These are phyloP conservation scores for Cyamopsis tetragonoloba DNA, from an alignment of 306 rosid species.

Conservation along the genomic window DNA sequence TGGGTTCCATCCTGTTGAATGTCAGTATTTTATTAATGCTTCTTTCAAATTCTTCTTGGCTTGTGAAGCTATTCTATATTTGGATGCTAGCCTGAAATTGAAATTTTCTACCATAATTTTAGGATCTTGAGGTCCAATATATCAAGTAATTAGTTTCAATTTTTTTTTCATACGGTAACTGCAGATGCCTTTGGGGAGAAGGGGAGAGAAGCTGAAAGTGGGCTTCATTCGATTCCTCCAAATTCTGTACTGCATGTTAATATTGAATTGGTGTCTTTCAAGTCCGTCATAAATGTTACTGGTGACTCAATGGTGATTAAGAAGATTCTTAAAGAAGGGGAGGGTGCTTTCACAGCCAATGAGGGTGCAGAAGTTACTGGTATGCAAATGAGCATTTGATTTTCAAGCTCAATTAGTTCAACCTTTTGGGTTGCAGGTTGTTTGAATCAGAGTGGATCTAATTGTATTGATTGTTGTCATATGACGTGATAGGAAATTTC, in stretches of 20 bases:
- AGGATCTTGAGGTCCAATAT: background rate
- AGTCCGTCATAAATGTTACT: constrained; percentile 61
- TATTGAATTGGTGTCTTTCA: constrained; percentile 61
- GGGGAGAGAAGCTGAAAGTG: constrained; percentile 39
- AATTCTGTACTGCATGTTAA: constrained; percentile 48
- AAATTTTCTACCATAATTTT: constrained; percentile 5
- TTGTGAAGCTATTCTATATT: background rate
- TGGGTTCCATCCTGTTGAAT: background rate
- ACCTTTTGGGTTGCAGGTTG: background rate
- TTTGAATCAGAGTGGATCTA: constrained; percentile 6
- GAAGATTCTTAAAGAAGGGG: constrained; percentile 65
- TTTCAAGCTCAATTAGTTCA: background rate
- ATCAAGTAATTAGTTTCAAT: constrained; percentile 20
- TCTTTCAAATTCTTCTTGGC: background rate
- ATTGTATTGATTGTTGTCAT: background rate
- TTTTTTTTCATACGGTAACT: constrained; percentile 8
- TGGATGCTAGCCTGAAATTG: constrained; percentile 9
- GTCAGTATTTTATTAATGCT: background rate
- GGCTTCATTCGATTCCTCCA: constrained; percentile 41
- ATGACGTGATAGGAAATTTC: background rate
- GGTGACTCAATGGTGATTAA: constrained; percentile 65
- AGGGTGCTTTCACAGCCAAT: constrained; percentile 46
- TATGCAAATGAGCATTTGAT: constrained; percentile 28
- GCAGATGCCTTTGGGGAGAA: constrained; percentile 57
- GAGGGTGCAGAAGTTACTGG: constrained; percentile 68